phyloP scores from a whole-genome alignment of 805 yeast genomes.

The Candida boleticola region DNA sequence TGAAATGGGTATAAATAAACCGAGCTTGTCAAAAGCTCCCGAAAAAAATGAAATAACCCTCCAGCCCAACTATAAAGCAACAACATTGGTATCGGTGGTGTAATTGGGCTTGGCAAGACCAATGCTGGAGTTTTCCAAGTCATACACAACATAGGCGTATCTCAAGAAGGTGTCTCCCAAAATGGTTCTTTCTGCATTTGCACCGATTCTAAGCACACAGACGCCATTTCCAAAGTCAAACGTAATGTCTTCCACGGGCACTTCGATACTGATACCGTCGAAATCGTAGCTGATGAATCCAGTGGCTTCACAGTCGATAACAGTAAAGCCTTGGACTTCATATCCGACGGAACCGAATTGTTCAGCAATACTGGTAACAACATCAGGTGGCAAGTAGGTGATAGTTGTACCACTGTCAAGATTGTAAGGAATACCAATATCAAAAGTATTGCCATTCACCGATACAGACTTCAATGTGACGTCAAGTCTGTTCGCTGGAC shows the following conservation, averaged over 20 bases:
- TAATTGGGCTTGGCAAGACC: constrained; percentile 13
- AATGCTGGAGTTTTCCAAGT: constrained; percentile 13
- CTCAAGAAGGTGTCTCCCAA: constrained; percentile 17
- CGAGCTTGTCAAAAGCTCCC: too few species aligned
- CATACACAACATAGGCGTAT: constrained; percentile 15
- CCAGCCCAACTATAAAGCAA: too few species aligned
- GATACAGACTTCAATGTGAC: not conserved
- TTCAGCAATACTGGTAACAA: not conserved
- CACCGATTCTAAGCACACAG: not conserved
- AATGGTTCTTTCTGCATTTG: not conserved
- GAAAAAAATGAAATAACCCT: too few species aligned
- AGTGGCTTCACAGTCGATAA: not conserved
- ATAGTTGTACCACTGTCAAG: constrained; percentile 63
- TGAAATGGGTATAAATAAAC: too few species aligned
- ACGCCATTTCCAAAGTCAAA: too few species aligned
- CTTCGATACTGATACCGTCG: constrained; percentile 15
- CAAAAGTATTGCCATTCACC: not conserved
- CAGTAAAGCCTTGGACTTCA: constrained; percentile 23
- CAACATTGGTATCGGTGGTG: constrained; percentile 4
- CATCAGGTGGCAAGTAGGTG: constrained; percentile 38
- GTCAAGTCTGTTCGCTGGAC: not conserved
- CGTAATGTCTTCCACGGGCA: constrained; percentile 10
- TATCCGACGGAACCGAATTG: constrained; percentile 30
- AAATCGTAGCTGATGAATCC: constrained; percentile 10
- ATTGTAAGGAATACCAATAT: constrained; percentile 11